Conservation (phyloP, 352 stramenopile genomes). For the Phytophthora megakarya region DNA sequence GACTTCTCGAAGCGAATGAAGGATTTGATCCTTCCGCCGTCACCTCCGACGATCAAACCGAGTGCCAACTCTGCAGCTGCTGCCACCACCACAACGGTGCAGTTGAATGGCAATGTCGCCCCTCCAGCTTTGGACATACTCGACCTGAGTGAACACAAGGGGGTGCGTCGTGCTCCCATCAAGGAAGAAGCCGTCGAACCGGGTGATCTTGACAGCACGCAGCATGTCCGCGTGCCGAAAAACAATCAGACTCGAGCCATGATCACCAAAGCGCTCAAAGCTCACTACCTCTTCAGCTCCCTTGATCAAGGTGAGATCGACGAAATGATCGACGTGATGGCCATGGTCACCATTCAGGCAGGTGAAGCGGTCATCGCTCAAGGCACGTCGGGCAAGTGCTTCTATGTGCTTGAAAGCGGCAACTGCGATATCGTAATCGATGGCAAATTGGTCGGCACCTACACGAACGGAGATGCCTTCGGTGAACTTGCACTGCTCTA, state of each 20-base stretch:
- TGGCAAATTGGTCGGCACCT: constrained; percentile 73
- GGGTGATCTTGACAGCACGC: constrained; percentile 49
- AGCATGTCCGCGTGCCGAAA: constrained; percentile 70
- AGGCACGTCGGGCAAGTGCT: constrained; percentile 89
- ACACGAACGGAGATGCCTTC: constrained; percentile 89
- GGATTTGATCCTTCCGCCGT: constrained; percentile 65
- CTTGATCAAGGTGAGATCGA: constrained; percentile 75
- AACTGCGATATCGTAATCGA: constrained; percentile 87
- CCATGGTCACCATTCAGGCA: constrained; percentile 67
- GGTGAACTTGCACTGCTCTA: constrained; percentile 98
- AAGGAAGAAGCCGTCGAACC: constrained; percentile 80
- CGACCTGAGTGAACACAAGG: constrained; percentile 61
- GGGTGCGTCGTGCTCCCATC: constrained; percentile 74
- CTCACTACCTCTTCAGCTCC: constrained; percentile 83
- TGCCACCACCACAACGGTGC: constrained; percentile 27
- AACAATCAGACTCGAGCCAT: constrained; percentile 73
- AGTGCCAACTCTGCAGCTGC: constrained; percentile 45
- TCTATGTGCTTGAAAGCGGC: constrained; percentile 94
- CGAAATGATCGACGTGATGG: constrained; percentile 88
- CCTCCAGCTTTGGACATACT: constrained; percentile 40
- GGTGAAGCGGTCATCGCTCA: constrained; percentile 80
- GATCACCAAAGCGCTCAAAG: constrained; percentile 82
- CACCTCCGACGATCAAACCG: constrained; percentile 54
- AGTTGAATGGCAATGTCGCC: constrained; percentile 29
- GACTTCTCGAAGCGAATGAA: constrained; percentile 81